These are phyloP conservation scores for Sideroxylon spinosum DNA, from an alignment of 179 eudicot species.

Conservation along the genomic window DNA sequence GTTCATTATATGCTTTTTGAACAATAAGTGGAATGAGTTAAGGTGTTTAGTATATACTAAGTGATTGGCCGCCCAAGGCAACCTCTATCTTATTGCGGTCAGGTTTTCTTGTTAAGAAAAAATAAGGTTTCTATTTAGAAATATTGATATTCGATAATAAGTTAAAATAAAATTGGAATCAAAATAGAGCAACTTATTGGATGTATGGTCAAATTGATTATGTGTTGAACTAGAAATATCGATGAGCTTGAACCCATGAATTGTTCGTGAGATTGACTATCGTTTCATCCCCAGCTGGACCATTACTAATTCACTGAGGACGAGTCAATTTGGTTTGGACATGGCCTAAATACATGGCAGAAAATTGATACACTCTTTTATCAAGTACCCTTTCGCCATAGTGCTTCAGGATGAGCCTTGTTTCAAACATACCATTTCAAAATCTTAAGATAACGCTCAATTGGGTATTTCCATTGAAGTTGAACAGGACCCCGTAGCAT, in stretches of 20 bases:
- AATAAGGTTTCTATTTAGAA: too few species aligned
- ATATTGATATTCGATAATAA: too few species aligned
- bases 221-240: not conserved
- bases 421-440: conserved; percentile 12
- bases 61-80: too few species aligned
- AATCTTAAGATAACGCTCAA: not conserved
- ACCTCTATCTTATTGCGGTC: too few species aligned
- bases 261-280: not conserved
- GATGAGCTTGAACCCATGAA: not conserved
- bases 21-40: too few species aligned
- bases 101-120: too few species aligned
- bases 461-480: conserved; percentile 7
- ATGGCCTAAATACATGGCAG: not conserved
- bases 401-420: conserved; percentile 2
- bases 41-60: too few species aligned
- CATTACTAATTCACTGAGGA: not conserved
- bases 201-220: not conserved
- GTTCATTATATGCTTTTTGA: too few species aligned
- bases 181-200: not conserved
- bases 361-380: conserved; percentile 1
- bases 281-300: not conserved
- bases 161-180: not conserved
- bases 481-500: not conserved
- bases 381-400: conserved; percentile 6
- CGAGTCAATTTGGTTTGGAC: not conserved